Evolutionary conservation across 1,284 basidiomycete genomes (phyloP).

Genomic region (Uromyces viciae-fabae): DNA sequence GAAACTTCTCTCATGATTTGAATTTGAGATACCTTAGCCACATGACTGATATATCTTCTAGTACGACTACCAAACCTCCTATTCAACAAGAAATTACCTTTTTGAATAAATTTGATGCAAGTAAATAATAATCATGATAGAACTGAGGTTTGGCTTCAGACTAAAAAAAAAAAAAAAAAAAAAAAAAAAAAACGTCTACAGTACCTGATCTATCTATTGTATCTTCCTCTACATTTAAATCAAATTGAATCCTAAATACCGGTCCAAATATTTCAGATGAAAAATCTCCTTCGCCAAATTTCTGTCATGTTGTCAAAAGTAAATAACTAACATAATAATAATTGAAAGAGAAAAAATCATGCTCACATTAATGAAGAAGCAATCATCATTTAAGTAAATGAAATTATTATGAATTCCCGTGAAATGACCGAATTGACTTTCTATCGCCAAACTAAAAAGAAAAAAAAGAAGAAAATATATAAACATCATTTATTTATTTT

Average conservation of each 20-base stretch:
- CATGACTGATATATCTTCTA: slow-evolving; percentile 26
- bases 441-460: slow-evolving; percentile 24
- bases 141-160: not conserved
- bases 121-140: not conserved
- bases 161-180: not conserved
- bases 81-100: slow-evolving; percentile 39
- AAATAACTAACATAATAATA: not conserved
- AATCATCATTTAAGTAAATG: slow-evolving; percentile 41
- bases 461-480: not conserved
- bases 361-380: slow-evolving; percentile 26
- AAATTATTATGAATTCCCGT: not conserved
- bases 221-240: slow-evolving; percentile 4
- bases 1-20: slow-evolving; percentile 24
- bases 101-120: not conserved
- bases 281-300: slow-evolving; percentile 19
- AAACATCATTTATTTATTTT: not conserved
- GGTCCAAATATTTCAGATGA: slow-evolving; percentile 10
- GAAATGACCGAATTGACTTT: slow-evolving; percentile 33
- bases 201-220: not conserved
- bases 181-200: too few relatives aligned
- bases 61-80: slow-evolving; percentile 16
- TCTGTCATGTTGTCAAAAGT: not conserved
- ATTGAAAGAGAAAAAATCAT: not conserved
- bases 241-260: slow-evolving; percentile 34
- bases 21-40: slow-evolving; percentile 18